These are phyloP conservation scores for Stereocaulon alpinum DNA, from an alignment of 495 filamentous ascomycete species.

Conservation along the genomic window DNA sequence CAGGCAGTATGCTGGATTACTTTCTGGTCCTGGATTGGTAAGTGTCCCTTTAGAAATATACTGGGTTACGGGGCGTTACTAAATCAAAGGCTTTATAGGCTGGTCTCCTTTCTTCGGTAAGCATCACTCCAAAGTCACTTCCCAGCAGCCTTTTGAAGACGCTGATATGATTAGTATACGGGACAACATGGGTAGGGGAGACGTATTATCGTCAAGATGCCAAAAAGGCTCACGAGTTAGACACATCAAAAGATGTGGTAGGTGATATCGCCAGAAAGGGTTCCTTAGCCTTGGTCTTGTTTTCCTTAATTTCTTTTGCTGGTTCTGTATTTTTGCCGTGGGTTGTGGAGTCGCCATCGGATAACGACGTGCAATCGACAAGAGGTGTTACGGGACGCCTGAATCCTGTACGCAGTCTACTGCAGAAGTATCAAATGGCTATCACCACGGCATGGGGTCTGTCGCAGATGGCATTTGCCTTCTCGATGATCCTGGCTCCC, in stretches of 20 bases:
- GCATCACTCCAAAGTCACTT: background rate
- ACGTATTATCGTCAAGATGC: slow-evolving; percentile 82
- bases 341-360: slow-evolving; percentile 53
- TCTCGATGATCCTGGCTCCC: slow-evolving; percentile 57
- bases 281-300: slow-evolving; percentile 56
- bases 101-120: slow-evolving; percentile 59
- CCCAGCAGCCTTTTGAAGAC: background rate
- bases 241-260: slow-evolving; percentile 42
- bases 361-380: slow-evolving; percentile 51
- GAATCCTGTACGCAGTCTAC: slow-evolving; percentile 42
- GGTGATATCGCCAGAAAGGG: slow-evolving; percentile 67
- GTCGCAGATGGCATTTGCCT: slow-evolving; percentile 54
- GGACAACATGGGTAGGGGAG: slow-evolving; percentile 93
- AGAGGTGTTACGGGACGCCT: slow-evolving; percentile 53
- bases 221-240: slow-evolving; percentile 36
- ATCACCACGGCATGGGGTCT: slow-evolving; percentile 60
- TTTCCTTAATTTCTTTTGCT: slow-evolving; percentile 55
- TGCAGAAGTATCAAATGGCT: slow-evolving; percentile 54
- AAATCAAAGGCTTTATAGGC: slow-evolving; percentile 24
- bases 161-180: slow-evolving; percentile 49
- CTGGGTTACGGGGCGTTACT: too few relatives aligned
- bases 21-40: slow-evolving; percentile 87
- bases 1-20: slow-evolving; percentile 82
- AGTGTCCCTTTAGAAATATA: too few relatives aligned
- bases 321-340: slow-evolving; percentile 59